phyloP scores from a whole-genome alignment of 768 basidiomycete species.

The Scleroderma citrinum region DNA sequence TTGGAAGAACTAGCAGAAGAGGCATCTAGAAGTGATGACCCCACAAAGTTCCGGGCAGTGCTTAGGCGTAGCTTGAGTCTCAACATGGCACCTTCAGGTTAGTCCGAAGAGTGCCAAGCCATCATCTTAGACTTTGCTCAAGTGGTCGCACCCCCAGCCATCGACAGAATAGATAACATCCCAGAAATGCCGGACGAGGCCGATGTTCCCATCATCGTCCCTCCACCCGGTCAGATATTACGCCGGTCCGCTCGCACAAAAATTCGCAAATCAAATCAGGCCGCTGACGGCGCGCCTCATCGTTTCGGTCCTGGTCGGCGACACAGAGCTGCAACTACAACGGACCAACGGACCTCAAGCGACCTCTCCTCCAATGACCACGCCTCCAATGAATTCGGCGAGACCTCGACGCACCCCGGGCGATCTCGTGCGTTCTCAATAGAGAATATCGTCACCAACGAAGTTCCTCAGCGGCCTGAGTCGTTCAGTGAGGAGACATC shows the following conservation, averaged over 20 bases:
- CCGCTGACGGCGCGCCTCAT: constrained; percentile 77
- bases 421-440: constrained; percentile 33
- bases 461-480: constrained; percentile 47
- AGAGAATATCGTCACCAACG: constrained; percentile 32
- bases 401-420: constrained; percentile 36
- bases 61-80: constrained; percentile 84
- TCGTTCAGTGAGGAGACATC: constrained; percentile 76
- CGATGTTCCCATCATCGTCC: constrained; percentile 82
- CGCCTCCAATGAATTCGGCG: constrained; percentile 53
- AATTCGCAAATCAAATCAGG: constrained; percentile 79
- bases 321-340: constrained; percentile 22
- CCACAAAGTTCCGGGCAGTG: constrained; percentile 69
- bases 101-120: constrained; percentile 28
- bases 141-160: constrained; percentile 34
- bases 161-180: constrained; percentile 64
- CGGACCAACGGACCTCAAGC: constrained; percentile 56
- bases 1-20: constrained; percentile 92
- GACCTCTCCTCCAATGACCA: constrained; percentile 53
- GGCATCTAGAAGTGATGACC: constrained; percentile 77
- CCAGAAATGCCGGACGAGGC: constrained; percentile 70
- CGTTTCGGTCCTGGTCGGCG: constrained; percentile 54
- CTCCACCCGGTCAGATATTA: constrained; percentile 83
- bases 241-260: constrained; percentile 91
- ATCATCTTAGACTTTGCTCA: constrained; percentile 16
- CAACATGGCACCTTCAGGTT: constrained; percentile 81